A percentile compares a stretch with the other conserved stretches of the same genome.
Evolutionary conservation across 495 filamentous ascomycete species (phyloP).

Genomic region (Pyrenopolyporus hunteri): DNA sequence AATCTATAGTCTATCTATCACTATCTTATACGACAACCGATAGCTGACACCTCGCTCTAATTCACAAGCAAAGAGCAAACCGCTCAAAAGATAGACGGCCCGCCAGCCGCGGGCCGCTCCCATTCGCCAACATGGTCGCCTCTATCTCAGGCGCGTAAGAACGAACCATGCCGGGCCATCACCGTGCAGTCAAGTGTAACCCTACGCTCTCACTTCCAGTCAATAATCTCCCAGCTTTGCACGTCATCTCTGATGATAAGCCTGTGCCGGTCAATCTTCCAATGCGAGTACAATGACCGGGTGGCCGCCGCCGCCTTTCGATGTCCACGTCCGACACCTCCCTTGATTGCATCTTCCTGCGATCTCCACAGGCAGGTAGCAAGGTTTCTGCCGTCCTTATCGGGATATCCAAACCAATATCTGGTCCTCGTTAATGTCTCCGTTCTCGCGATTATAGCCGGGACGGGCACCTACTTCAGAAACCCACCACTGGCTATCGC

Average conservation of each 20-base stretch:
- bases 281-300: constrained; percentile 59
- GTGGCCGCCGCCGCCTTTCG: constrained; percentile 58
- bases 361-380: constrained; percentile 81
- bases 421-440: constrained; percentile 45
- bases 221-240: constrained; percentile 61
- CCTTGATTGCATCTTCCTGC: constrained; percentile 70
- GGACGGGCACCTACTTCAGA: constrained; percentile 65
- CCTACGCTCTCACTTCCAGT: constrained; percentile 57
- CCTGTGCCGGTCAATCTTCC: constrained; percentile 68
- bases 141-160: constrained; percentile 34
- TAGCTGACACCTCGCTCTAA: constrained; percentile 27
- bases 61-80: constrained; percentile 31
- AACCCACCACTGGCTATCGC: constrained; percentile 80
- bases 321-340: constrained; percentile 65
- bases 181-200: constrained; percentile 39
- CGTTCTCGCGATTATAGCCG: background rate
- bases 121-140: constrained; percentile 38
- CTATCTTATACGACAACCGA: constrained; percentile 19
- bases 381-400: constrained; percentile 68
- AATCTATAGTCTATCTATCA: constrained; percentile 32
- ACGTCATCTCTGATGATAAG: constrained; percentile 64
- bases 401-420: constrained; percentile 80
- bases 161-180: constrained; percentile 26
- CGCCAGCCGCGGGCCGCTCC: constrained; percentile 25
- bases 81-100: constrained; percentile 12